phyloP scores from a whole-genome alignment of 1,284 basidiomycete species.

The Trichosporon coremiiforme region DNA sequence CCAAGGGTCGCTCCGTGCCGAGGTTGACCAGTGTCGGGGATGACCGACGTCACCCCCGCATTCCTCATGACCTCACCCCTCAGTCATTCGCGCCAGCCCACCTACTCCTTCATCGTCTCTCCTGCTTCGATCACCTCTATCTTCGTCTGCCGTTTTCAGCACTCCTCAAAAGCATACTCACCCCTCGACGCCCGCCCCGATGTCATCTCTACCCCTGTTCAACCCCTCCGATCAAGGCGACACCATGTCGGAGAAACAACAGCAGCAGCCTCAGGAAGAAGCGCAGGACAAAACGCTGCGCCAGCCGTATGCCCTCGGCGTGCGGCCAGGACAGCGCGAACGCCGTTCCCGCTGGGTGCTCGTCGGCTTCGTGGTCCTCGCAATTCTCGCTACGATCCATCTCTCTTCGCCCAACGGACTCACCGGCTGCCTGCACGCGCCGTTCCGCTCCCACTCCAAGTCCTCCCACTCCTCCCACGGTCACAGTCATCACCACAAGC shows the following conservation, averaged over 20 bases:
- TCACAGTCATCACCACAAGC: not conserved
- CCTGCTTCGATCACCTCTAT: no score
- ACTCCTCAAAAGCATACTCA: not conserved
- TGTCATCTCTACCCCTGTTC: not conserved
- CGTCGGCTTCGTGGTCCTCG: not conserved
- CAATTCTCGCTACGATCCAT: not conserved
- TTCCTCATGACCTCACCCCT: not conserved
- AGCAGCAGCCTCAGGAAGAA: not conserved
- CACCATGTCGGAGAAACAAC: not conserved
- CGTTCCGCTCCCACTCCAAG: not conserved
- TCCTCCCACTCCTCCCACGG: not conserved
- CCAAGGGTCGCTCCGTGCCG: not conserved
- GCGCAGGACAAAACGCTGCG: no score
- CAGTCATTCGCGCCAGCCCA: not conserved
- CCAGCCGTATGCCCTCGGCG: not conserved
- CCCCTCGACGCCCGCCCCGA: not conserved
- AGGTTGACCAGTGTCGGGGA: not conserved
- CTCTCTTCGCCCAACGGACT: not conserved
- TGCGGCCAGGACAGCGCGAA: no score
- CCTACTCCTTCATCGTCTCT: not conserved
- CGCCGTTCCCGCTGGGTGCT: not conserved
- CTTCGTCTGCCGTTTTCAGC: no score
- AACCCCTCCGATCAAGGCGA: not conserved
- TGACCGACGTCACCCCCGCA: not conserved
- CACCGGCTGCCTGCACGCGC: not conserved